Evolutionary conservation across 2,329 filamentous ascomycete genomes (phyloP).

Genomic region (Cordyceps javanica): DNA sequence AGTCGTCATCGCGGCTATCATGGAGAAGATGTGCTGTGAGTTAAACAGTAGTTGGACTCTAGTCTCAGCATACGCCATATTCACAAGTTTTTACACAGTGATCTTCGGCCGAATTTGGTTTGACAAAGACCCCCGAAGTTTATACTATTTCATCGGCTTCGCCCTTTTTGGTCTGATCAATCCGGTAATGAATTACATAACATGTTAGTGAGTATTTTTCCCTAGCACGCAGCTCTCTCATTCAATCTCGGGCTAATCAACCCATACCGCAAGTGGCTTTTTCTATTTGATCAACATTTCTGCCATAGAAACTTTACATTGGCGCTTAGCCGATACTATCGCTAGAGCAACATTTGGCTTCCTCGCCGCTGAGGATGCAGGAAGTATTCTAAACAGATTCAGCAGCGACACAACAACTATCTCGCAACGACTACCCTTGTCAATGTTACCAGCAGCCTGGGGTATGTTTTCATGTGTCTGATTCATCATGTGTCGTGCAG

Average conservation of each 20-base stretch:
- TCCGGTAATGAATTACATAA: neutral
- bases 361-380: constrained; percentile 16
- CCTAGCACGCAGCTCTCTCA: neutral
- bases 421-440: constrained; percentile 18
- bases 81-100: no score
- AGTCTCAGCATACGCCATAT: no score
- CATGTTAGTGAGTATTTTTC: neutral
- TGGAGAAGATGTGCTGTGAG: neutral
- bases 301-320: neutral
- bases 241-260: neutral
- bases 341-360: neutral
- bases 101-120: constrained; percentile 9
- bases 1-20: neutral
- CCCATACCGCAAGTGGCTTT: neutral
- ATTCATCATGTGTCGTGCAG: no score
- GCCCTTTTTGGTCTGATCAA: neutral
- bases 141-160: constrained; percentile 5
- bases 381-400: constrained; percentile 19
- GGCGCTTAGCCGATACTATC: neutral
- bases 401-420: constrained; percentile 22
- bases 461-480: neutral
- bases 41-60: no score
- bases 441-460: constrained; percentile 7
- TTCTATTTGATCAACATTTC: neutral
- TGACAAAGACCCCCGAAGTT: constrained; percentile 6